Evolutionary conservation across 2,329 filamentous ascomycete species (phyloP).

Genomic region (Talaromyces sp.): DNA sequence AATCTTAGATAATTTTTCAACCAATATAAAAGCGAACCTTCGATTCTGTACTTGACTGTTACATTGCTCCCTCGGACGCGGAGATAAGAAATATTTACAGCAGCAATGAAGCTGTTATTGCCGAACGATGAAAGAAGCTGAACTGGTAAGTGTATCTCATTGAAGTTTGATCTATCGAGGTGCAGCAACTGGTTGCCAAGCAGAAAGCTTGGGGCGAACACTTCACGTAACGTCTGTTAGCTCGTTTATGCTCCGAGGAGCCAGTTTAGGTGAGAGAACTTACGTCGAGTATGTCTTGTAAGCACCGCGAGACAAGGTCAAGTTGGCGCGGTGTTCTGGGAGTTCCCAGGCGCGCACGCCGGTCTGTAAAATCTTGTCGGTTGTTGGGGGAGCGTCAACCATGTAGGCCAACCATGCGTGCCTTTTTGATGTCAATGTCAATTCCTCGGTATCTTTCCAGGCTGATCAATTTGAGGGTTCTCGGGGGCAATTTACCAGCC

Average conservation of each 20-base stretch:
- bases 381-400: conserved; percentile 76
- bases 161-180: conserved; percentile 15
- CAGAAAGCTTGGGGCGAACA: conserved; percentile 13
- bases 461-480: not conserved
- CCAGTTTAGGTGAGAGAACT: conserved; percentile 38
- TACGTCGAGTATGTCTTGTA: conserved; percentile 96
- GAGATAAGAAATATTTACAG: conserved; percentile 2
- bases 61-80: not conserved
- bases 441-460: too few relatives aligned
- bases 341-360: conserved; percentile 71
- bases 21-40: not conserved
- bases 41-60: not conserved
- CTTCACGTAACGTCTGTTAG: not conserved
- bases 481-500: conserved; percentile 61
- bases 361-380: conserved; percentile 67
- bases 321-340: conserved; percentile 65
- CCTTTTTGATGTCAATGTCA: conserved; percentile 40
- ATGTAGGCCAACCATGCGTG: conserved; percentile 96
- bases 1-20: not conserved
- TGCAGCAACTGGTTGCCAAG: conserved; percentile 16
- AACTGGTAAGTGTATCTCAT: conserved; percentile 1
- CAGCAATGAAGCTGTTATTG: not conserved
- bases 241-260: not conserved
- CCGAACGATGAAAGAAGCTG: not conserved
- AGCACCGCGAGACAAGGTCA: conserved; percentile 69